Conservation (phyloP, 768 basidiomycete genomes). For the Kwoniella dendrophila region DNA sequence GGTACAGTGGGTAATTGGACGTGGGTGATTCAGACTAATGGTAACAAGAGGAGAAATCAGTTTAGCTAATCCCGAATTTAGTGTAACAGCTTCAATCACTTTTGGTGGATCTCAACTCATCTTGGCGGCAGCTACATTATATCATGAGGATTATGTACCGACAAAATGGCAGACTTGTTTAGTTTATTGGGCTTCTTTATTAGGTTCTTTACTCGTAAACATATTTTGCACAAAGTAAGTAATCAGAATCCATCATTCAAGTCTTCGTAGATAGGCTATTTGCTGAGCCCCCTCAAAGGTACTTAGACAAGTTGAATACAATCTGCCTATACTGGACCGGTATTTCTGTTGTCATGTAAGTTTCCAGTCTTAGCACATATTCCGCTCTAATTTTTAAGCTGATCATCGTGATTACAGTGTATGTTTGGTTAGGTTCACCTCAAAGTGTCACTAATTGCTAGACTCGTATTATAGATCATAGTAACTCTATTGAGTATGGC, state of each 20-base stretch:
- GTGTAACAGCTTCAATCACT: conserved; percentile 66
- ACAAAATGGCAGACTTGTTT: conserved; percentile 66
- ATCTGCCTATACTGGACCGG: conserved; percentile 68
- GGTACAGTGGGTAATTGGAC: conserved; percentile 72
- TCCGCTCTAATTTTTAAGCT: not conserved
- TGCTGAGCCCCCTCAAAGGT: no score
- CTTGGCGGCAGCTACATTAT: conserved; percentile 66
- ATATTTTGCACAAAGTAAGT: conserved; percentile 64
- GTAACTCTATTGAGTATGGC: conserved; percentile 66
- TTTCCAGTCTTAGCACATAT: not conserved
- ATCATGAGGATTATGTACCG: conserved; percentile 64
- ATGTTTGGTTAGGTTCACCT: not conserved
- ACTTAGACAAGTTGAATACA: conserved; percentile 56
- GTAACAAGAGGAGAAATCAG: not conserved
- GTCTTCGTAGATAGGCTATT: no score
- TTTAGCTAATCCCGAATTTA: conserved; percentile 9
- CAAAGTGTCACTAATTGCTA: not conserved
- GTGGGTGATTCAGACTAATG: conserved; percentile 27
- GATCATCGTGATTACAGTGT: not conserved
- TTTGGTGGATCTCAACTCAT: conserved; percentile 68
- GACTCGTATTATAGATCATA: conserved; percentile 55
- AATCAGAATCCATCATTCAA: no score
- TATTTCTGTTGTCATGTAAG: conserved; percentile 57
- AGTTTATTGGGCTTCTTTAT: conserved; percentile 64
- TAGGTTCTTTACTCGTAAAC: conserved; percentile 61